Evolutionary conservation across 2,329 filamentous ascomycete genomes (phyloP), one percentile per base, ranked within the genome.

Genomic region (Cercospora sesami): DNA sequence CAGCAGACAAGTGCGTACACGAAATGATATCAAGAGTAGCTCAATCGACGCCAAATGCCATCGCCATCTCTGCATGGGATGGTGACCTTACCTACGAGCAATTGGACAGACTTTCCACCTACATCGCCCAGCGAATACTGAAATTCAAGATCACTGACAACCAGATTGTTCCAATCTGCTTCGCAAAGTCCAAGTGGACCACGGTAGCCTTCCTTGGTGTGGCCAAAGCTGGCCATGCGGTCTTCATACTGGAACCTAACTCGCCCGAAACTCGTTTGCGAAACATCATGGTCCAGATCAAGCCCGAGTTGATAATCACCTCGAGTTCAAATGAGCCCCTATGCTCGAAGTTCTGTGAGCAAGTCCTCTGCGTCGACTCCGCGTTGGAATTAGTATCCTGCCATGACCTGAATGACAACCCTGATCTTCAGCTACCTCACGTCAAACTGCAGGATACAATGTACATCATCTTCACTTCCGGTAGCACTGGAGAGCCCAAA

Each of bases 401-500:
- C 26, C 26, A 16, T 18, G 16, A 26, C 53, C 26, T 39, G 33
- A 39, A 36, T 36, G 33, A 33, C 31, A 33, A 5, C 31, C 31
- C 33, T 16, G 33, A 31, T 16, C 53, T 30, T 31, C 30, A 42
- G 26, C 60, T 69, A 12, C 65, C 61, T 21, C 10, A 2, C 21
- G 60, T 68, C 5, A 23, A 63, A 5, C 36, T 60, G 2, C 14
- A 21, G 23, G 60, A 69, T 39, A 18, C 33, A 4, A 31, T 70
- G 39, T 72, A 65, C 30, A 36, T 72, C 16, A 59, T 70, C n/a
- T 70, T 70, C 58, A 72, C 68, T 6, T 68, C 65, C 7, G 92
- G 92, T 2, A 94, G 90, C 39, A 72, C 70, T 1, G 69, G 69
- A 3, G 57, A 23, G 9, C 68, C 69, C 1, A 71, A 71, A 60